Evolutionary conservation across 2,329 filamentous ascomycete species (phyloP).

Genomic region (Ophiognomonia clavigignenti-juglandacearum): DNA sequence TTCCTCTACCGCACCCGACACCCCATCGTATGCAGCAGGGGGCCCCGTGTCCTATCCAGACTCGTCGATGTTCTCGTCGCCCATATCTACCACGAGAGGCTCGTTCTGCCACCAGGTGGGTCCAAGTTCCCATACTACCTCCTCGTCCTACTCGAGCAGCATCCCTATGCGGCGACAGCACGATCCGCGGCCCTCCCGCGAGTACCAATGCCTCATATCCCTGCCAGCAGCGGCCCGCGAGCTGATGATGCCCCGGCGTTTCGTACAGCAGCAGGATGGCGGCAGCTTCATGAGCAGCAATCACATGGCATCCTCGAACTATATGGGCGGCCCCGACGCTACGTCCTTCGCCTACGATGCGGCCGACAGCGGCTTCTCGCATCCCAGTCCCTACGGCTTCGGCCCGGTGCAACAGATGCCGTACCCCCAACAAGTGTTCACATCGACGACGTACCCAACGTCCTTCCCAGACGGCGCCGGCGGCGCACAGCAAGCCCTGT

Average conservation of each 20-base stretch:
- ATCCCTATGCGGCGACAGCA: no score
- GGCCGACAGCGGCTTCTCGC: constrained; percentile 1
- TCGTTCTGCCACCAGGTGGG: constrained; percentile 12
- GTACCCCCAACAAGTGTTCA: no score
- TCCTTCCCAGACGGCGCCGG: not conserved
- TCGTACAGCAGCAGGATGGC: not conserved
- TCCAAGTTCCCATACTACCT: not conserved
- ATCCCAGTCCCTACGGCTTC: constrained; percentile 2
- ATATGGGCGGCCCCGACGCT: constrained; percentile 7
- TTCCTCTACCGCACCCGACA: constrained; percentile 1
- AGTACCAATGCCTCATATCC: not conserved
- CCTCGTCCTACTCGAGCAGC: constrained; percentile 1
- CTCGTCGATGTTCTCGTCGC: constrained; percentile 6
- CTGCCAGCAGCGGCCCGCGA: not conserved
- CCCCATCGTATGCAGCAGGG: not conserved
- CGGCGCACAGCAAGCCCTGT: constrained; percentile 2
- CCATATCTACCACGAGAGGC: constrained; percentile 9
- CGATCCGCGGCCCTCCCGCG: not conserved
- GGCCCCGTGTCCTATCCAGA: constrained; percentile 5
- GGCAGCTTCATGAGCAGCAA: constrained; percentile 1
- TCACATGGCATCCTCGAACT: constrained; percentile 6
- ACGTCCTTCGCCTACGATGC: constrained; percentile 2
- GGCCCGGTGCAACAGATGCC: not conserved
- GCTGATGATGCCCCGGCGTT: constrained; percentile 7
- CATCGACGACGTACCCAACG: not conserved